Percentiles rank a stretch among this genome's conserved stretches.
Evolutionary conservation across 2,329 filamentous ascomycete species (phyloP).

Genomic region (Pyrenochaeta sp.): DNA sequence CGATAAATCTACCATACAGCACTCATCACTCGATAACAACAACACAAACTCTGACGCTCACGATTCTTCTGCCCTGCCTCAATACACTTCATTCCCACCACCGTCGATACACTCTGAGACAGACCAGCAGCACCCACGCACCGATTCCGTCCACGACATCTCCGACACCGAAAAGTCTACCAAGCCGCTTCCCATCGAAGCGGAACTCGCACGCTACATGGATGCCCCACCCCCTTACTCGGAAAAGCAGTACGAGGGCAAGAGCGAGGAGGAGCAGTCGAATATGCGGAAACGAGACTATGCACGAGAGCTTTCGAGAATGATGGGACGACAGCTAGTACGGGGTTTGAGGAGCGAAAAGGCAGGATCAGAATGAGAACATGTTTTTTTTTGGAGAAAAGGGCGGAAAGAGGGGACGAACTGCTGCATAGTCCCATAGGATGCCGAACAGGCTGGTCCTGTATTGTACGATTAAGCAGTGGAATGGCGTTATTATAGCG

Average conservation of each 20-base stretch:
- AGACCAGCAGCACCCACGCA: conserved; percentile 6
- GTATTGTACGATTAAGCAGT: too few species aligned
- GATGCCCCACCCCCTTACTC: conserved; percentile 33
- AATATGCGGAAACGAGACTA: conserved; percentile 36
- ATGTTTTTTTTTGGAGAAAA: neutral
- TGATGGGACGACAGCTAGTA: conserved; percentile 37
- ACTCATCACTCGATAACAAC: conserved; percentile 11
- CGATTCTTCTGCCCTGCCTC: neutral
- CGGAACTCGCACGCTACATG: conserved; percentile 25
- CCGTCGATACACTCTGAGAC: conserved; percentile 7
- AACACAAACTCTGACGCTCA: neutral
- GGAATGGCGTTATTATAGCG: too few species aligned
- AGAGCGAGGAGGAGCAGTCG: conserved; percentile 29
- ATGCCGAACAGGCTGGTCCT: too few species aligned
- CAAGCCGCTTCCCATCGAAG: conserved; percentile 20
- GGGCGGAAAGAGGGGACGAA: too few species aligned
- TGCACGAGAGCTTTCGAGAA: conserved; percentile 35
- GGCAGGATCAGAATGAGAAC: neutral
- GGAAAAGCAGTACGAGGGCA: conserved; percentile 31
- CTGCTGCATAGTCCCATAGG: too few species aligned
- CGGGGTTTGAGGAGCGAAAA: conserved; percentile 26
- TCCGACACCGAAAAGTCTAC: conserved; percentile 3
- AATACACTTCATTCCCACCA: conserved; percentile 23
- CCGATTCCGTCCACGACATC: conserved; percentile 17
- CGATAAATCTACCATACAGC: conserved; percentile 13